phyloP scores from a whole-genome alignment of 164 flowering plant species.

The Piper longum region DNA sequence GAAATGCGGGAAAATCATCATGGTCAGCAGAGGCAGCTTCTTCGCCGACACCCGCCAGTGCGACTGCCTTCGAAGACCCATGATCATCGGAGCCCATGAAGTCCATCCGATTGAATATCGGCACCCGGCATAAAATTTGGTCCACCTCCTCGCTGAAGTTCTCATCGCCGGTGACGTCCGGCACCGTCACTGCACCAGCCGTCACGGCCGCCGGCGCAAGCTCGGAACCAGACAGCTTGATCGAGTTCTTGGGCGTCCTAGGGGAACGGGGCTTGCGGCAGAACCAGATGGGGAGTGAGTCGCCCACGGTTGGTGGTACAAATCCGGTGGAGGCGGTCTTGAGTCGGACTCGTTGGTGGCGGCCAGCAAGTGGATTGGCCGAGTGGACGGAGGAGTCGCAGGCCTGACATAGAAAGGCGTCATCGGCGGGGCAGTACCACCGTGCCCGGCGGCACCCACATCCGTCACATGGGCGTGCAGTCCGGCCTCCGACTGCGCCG shows the following conservation, averaged over 20 bases:
- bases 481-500: slow-evolving; percentile 59
- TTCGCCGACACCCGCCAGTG: neutral
- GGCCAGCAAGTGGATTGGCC: slow-evolving; percentile 58
- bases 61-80: neutral
- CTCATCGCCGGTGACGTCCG: slow-evolving; percentile 44
- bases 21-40: neutral
- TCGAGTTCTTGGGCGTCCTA: slow-evolving; percentile 21
- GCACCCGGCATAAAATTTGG: slow-evolving; percentile 69
- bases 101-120: slow-evolving; percentile 41
- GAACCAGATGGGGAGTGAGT: slow-evolving; percentile 46
- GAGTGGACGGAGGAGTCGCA: slow-evolving; percentile 77
- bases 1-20: slow-evolving; percentile 22
- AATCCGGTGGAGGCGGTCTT: slow-evolving; percentile 37
- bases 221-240: too few relatives aligned
- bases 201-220: neutral
- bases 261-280: slow-evolving; percentile 62
- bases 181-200: slow-evolving; percentile 27
- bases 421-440: slow-evolving; percentile 90
- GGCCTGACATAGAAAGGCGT: slow-evolving; percentile 74
- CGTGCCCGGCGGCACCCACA: slow-evolving; percentile 58
- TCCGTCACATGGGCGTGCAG: slow-evolving; percentile 68
- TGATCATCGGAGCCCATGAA: neutral
- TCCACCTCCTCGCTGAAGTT: slow-evolving; percentile 38
- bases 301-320: slow-evolving; percentile 3
- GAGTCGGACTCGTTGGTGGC: slow-evolving; percentile 72